Conservation (phyloP, 1,139 yeast genomes). For the Arxiozyma telluris region DNA sequence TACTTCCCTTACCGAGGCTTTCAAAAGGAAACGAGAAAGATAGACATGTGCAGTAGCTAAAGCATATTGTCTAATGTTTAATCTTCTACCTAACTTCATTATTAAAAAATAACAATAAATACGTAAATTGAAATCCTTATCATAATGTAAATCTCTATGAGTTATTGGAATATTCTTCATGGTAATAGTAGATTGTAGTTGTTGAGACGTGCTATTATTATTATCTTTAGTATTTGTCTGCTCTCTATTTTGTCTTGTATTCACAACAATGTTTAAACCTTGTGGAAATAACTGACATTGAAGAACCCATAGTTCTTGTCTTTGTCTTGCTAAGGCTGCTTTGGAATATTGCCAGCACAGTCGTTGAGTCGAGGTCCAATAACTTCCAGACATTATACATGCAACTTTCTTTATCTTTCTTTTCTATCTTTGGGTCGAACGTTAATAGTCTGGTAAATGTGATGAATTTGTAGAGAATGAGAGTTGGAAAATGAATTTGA, state of each 20-base stretch:
- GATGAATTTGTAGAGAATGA: too few relatives aligned
- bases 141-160: constrained; percentile 41
- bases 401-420: neutral
- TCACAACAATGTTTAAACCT: constrained; percentile 28
- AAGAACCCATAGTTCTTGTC: constrained; percentile 34
- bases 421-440: too few relatives aligned
- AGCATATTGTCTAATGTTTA: constrained; percentile 73
- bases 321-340: constrained; percentile 36
- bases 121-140: constrained; percentile 46
- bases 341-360: constrained; percentile 52
- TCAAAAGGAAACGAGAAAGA: constrained; percentile 60
- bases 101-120: constrained; percentile 62
- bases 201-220: neutral
- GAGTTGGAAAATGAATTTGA: too few relatives aligned
- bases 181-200: constrained; percentile 17
- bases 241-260: constrained; percentile 16
- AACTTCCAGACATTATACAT: constrained; percentile 47
- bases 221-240: neutral
- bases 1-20: constrained; percentile 69
- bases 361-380: constrained; percentile 61
- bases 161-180: constrained; percentile 36
- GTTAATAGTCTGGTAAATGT: too few relatives aligned
- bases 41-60: constrained; percentile 86
- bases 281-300: constrained; percentile 31
- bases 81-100: constrained; percentile 66